Percentiles rank a stretch among this genome's conserved stretches.
phyloP scores from a whole-genome alignment of 2,329 filamentous ascomycete species.

The Cladosporium sp. region DNA sequence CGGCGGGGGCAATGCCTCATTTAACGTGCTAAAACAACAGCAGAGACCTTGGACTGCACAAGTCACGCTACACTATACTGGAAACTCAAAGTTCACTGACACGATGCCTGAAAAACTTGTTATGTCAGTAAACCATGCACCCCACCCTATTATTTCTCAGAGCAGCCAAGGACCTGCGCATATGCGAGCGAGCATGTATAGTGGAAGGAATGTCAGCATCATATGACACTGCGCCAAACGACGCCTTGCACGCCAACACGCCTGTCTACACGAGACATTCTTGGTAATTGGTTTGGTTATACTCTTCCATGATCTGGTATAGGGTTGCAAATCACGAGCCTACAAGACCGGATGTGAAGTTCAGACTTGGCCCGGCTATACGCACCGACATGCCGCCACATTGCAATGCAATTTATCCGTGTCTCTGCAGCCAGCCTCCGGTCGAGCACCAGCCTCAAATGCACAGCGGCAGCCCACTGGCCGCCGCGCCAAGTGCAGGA shows the following conservation, averaged over 20 bases:
- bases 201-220: not conserved
- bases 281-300: not conserved
- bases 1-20: not conserved
- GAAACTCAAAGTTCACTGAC: not conserved
- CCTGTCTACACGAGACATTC: not conserved
- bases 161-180: not conserved
- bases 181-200: not conserved
- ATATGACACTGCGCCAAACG: not conserved
- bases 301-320: not conserved
- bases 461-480: not conserved
- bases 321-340: not conserved
- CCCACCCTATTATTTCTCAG: not conserved
- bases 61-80: not conserved
- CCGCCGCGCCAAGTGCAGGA: slow-evolving; percentile 5
- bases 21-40: not conserved
- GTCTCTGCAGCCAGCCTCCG: not conserved
- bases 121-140: not conserved
- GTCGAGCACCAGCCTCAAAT: not conserved
- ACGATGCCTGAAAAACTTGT: not conserved
- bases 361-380: slow-evolving; percentile 7
- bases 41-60: not conserved
- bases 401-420: not conserved
- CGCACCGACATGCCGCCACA: slow-evolving; percentile 7
- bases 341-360: not conserved
- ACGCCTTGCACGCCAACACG: not conserved